Evolutionary conservation across 106 monocot genomes (phyloP).

Genomic region (Apostasia shenzhenica): DNA sequence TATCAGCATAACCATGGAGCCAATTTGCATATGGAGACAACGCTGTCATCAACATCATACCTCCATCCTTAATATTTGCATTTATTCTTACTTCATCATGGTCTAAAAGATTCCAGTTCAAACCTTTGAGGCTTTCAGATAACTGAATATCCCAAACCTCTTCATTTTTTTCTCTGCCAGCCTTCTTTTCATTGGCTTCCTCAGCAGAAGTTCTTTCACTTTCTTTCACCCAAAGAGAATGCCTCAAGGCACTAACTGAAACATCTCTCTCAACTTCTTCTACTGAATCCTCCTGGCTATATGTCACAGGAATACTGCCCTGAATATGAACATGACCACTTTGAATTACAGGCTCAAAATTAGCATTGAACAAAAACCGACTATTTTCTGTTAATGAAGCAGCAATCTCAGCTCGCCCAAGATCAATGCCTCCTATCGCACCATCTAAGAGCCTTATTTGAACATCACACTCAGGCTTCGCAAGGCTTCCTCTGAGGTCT

Average conservation of each 20-base stretch:
- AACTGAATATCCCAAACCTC: constrained; percentile 91
- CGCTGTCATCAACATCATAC: constrained; percentile 94
- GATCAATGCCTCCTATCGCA: constrained; percentile 86
- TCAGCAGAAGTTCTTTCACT: constrained; percentile 32
- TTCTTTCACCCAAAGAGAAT: constrained; percentile 71
- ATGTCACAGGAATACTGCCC: constrained; percentile 89
- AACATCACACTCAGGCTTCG: constrained; percentile 95
- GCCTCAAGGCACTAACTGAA: constrained; percentile 36
- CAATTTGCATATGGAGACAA: constrained; percentile 84
- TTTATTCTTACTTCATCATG: constrained; percentile 82
- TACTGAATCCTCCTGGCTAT: constrained; percentile 40
- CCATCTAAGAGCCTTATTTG: constrained; percentile 96
- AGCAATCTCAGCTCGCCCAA: constrained; percentile 91
- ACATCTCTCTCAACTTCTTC: constrained; percentile 35
- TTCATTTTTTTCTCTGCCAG: constrained; percentile 74
- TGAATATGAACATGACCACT: constrained; percentile 98
- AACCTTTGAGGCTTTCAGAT: constrained; percentile 85
- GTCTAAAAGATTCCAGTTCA: constrained; percentile 87
- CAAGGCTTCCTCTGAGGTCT: constrained; percentile 82
- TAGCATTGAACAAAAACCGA: constrained; percentile 90
- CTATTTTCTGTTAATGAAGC: constrained; percentile 76
- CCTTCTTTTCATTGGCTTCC: constrained; percentile 56
- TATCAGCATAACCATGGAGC: constrained; percentile 97
- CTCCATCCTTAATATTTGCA: constrained; percentile 98
- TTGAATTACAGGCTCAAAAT: constrained; percentile 88